Evolutionary conservation across 2,329 filamentous ascomycete genomes (phyloP).

Genomic region (Cercospora zeina): DNA sequence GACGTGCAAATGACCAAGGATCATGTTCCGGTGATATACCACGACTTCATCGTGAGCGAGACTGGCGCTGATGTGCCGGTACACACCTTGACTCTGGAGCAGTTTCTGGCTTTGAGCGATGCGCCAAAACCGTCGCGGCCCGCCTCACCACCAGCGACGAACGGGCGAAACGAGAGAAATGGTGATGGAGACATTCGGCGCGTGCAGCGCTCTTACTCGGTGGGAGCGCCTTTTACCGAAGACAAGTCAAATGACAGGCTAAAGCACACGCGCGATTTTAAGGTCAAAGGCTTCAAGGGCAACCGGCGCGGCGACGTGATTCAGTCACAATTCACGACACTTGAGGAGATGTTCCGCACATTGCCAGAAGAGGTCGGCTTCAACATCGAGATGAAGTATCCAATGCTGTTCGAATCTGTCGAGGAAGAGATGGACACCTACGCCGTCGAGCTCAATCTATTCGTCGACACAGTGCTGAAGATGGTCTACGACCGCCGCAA

Average conservation of each 20-base stretch:
- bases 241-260: conserved; percentile 61
- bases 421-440: conserved; percentile 97
- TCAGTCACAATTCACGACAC: conserved; percentile 89
- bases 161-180: conserved; percentile 15
- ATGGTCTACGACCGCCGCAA: conserved; percentile 86
- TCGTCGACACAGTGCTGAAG: conserved; percentile 86
- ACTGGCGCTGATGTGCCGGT: conserved; percentile 96
- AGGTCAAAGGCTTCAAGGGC: conserved; percentile 90
- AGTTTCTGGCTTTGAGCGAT: conserved; percentile 64
- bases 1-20: conserved; percentile 99
- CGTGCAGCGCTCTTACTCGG: conserved; percentile 58
- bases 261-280: conserved; percentile 96
- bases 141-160: conserved; percentile 20
- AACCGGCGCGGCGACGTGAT: conserved; percentile 94
- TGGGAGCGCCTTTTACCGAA: conserved; percentile 47
- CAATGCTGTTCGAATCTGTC: conserved; percentile 93
- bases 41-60: conserved; percentile 96
- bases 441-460: conserved; percentile 91
- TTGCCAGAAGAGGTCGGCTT: conserved; percentile 83
- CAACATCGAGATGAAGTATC: conserved; percentile 99
- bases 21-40: conserved; percentile 96
- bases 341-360: conserved; percentile 88
- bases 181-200: conserved; percentile 31
- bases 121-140: conserved; percentile 28
- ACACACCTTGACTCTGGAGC: conserved; percentile 89